Conservation (phyloP, 176 grass and related monocot species). For the Miscanthus lutarioriparius region DNA sequence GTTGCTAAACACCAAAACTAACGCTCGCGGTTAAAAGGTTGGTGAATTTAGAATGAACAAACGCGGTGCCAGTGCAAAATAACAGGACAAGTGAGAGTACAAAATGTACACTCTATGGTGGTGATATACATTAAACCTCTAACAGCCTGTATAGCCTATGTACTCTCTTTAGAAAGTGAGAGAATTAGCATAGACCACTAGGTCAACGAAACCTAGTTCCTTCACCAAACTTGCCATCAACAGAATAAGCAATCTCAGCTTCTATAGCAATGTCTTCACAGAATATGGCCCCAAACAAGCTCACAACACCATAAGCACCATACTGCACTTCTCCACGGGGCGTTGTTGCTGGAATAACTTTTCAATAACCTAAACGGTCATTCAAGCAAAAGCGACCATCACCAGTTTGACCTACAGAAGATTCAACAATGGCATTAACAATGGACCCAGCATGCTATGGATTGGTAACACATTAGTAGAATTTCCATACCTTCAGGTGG, state of each 20-base stretch:
- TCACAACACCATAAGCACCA: background rate
- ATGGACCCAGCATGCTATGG: background rate
- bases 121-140: background rate
- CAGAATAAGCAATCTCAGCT: background rate
- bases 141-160: background rate
- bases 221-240: background rate
- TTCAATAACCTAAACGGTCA: conserved; percentile 88
- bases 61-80: background rate
- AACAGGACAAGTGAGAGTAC: background rate
- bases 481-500: conserved; percentile 75
- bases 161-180: background rate
- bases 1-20: background rate
- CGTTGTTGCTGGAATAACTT: background rate
- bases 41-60: background rate
- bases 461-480: conserved; percentile 22
- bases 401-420: conserved; percentile 89
- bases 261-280: background rate
- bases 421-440: conserved; percentile 16
- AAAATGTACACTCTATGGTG: background rate
- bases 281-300: background rate
- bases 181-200: background rate
- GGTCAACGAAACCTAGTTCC: background rate
- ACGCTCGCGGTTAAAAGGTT: background rate
- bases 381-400: conserved; percentile 94
- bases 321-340: background rate